phyloP scores from a whole-genome alignment of 2,329 filamentous ascomycete genomes.

The Myriosclerotinia curreyana region DNA sequence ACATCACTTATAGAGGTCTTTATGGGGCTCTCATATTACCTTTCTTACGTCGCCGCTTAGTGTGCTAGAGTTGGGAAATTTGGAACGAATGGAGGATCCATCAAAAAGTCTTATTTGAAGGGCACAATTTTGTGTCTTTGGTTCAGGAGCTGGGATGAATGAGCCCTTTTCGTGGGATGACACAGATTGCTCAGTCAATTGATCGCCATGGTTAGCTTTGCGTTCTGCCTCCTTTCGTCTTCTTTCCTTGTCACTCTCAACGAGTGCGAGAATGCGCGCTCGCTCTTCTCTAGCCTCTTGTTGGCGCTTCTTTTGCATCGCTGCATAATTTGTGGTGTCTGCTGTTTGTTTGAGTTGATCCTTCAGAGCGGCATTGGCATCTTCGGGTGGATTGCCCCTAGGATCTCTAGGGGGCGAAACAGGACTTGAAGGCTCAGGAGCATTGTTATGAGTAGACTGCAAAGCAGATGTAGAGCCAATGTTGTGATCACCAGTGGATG shows the following conservation, averaged over 20 bases:
- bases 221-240: conserved; percentile 53
- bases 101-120: conserved; percentile 82
- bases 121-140: conserved; percentile 46
- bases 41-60: conserved; percentile 65
- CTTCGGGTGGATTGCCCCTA: not conserved
- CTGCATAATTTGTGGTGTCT: conserved; percentile 49
- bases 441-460: not conserved
- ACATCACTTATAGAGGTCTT: not conserved
- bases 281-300: conserved; percentile 66
- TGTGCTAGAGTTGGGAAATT: conserved; percentile 63
- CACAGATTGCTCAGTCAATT: not conserved
- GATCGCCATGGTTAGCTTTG: conserved; percentile 42
- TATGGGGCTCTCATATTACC: not conserved
- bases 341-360: conserved; percentile 23
- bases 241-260: conserved; percentile 74
- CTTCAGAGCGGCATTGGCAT: not conserved
- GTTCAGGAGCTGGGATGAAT: conserved; percentile 1
- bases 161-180: conserved; percentile 7
- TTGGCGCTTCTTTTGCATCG: conserved; percentile 58
- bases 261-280: conserved; percentile 67
- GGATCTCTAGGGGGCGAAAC: not conserved
- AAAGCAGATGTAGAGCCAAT: not conserved
- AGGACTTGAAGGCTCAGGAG: not conserved
- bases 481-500: not conserved
- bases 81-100: conserved; percentile 71